Conservation (phyloP, 768 basidiomycete genomes). For the Sarcodon sp. region DNA sequence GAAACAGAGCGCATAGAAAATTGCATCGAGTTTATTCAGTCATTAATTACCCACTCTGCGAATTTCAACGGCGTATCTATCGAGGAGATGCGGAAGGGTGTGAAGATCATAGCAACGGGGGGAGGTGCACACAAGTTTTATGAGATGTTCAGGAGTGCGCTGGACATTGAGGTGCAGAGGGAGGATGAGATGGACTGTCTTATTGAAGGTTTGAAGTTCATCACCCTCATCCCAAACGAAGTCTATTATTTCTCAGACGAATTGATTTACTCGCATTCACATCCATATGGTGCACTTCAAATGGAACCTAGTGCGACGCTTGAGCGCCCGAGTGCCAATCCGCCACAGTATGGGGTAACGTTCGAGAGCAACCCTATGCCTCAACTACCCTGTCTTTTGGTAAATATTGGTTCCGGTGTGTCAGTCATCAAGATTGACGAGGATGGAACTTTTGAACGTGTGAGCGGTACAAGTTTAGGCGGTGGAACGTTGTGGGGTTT, state of each 20-base stretch:
- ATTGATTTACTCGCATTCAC: constrained; percentile 61
- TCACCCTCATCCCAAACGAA: constrained; percentile 91
- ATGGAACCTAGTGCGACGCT: not conserved
- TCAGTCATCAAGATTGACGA: constrained; percentile 96
- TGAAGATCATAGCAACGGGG: constrained; percentile 97
- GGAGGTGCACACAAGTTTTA: constrained; percentile 95
- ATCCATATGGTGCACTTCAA: constrained; percentile 13
- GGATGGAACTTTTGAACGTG: constrained; percentile 90
- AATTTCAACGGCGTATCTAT: constrained; percentile 75
- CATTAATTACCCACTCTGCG: constrained; percentile 80
- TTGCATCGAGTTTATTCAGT: constrained; percentile 78
- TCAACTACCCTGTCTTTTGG: constrained; percentile 89
- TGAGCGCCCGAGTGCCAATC: constrained; percentile 82
- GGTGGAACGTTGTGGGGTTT: constrained; percentile 97
- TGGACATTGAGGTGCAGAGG: constrained; percentile 74
- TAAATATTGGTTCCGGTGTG: constrained; percentile 97
- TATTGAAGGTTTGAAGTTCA: constrained; percentile 92
- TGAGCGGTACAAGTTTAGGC: constrained; percentile 93
- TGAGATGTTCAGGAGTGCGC: constrained; percentile 57
- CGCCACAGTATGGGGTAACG: constrained; percentile 79
- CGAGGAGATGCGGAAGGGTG: constrained; percentile 81
- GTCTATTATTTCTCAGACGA: constrained; percentile 99
- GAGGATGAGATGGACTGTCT: constrained; percentile 99
- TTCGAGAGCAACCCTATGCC: constrained; percentile 78
- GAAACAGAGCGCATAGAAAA: constrained; percentile 81